These are phyloP conservation scores for Nicotiana tomentosiformis DNA, from an alignment of 257 asterid genomes.

Conservation along the genomic window DNA sequence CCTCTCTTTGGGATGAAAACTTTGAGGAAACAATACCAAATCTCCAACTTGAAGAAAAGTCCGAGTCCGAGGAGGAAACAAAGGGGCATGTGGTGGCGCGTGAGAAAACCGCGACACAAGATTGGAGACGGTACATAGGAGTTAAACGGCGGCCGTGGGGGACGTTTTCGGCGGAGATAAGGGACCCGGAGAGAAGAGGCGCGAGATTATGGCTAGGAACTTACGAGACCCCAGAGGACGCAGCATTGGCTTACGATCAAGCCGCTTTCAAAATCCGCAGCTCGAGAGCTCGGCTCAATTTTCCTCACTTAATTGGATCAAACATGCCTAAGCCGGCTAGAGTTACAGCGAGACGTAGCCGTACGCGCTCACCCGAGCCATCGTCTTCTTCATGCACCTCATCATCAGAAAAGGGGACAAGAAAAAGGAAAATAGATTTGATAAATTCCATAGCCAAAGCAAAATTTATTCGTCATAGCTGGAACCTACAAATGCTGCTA, in stretches of 20 bases:
- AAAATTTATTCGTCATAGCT: neutral
- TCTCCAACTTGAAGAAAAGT: no score
- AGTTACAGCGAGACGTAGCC: neutral
- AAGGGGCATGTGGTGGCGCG: neutral
- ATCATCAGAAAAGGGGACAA: neutral
- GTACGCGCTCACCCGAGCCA: neutral
- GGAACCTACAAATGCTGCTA: no score
- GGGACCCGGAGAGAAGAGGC: constrained; percentile 13
- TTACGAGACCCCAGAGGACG: constrained; percentile 12
- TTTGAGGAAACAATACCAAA: neutral
- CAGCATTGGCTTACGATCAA: constrained; percentile 22
- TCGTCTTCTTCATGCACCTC: neutral
- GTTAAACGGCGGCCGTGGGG: constrained; percentile 25
- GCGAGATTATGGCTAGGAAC: constrained; percentile 19
- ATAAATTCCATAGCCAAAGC: constrained; percentile 7
- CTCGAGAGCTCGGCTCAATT: constrained; percentile 9
- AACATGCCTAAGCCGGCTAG: neutral
- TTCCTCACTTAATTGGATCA: constrained; percentile 6
- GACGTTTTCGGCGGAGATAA: constrained; percentile 15
- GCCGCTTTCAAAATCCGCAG: constrained; percentile 17
- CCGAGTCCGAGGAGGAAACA: neutral
- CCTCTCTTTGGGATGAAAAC: neutral
- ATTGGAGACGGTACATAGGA: constrained; percentile 13
- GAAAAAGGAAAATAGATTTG: constrained; percentile 7
- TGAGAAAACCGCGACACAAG: neutral